Evolutionary conservation across 2,329 filamentous ascomycete species (phyloP), one percentile per base, ranked within the genome.

Genomic region (Mycosphaerella sp.): DNA sequence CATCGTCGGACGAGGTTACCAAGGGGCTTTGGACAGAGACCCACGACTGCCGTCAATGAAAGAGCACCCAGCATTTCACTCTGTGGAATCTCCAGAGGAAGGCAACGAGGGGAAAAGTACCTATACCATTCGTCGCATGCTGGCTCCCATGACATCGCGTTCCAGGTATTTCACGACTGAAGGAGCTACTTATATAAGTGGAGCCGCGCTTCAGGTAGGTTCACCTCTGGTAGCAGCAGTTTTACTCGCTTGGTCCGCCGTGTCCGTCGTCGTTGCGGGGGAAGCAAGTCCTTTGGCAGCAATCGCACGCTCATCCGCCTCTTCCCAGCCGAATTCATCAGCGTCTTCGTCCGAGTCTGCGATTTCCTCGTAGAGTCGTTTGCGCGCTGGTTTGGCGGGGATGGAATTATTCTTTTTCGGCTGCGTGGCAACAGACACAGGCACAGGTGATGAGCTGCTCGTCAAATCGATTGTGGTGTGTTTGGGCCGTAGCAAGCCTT

Each of bases 261-360:
- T 17, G 6, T 41, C 27, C 10, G 25, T 36, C 17, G 21, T 34
- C 13, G 32, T 28, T 16, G 14, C 39, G 13, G 32, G 25, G 8
- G 14, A 27, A n/a, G 16, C 48, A n/a, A 47, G 4, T 13, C 25
- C 27, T 34, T 55, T 45, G 4, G 45, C 42, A 35, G 42, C 51
- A 6, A 54, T 35, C 1, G 50, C 75, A 49, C 79, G 77, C 50
- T 85, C 82, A 59, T 84, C 81, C 40, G 81, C 79, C 46, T 85
- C 79, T 35, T 78, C 78, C 85, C 85, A 89, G 12, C 83, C 84
- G 61, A 86, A 81, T 56, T 87, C 84, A 53, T 85, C 82, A 13
- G 75, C 74, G 27, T 77, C 79, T 39, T 83, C 80, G 56, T 79
- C 84, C 4, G 81, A 78, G 40, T 84, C 78, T 30, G 72, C 73